Percentiles rank a stretch among this genome's conserved stretches.
Conservation (phyloP, 2,329 filamentous ascomycete species). For the Epichloe bromicola region DNA sequence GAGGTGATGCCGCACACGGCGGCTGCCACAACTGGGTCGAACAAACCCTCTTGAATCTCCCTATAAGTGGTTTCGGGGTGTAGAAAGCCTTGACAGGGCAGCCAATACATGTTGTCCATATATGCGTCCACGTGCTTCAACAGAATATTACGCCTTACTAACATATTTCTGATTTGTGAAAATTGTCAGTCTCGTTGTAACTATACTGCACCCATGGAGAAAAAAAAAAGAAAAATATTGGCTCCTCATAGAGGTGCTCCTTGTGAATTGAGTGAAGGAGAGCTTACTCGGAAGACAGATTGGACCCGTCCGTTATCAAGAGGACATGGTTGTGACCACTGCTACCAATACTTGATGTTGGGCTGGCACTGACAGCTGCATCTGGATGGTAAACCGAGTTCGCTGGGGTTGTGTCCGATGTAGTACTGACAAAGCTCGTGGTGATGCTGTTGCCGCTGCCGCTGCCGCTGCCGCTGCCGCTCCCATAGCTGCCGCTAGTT, state of each 20-base stretch:
- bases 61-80: slow-evolving; percentile 22
- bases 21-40: slow-evolving; percentile 23
- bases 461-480: too few species aligned
- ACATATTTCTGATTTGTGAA: slow-evolving; percentile 15
- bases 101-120: slow-evolving; percentile 24
- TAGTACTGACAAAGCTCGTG: neutral
- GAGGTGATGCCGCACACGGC: slow-evolving; percentile 26
- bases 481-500: neutral
- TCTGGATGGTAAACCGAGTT: slow-evolving; percentile 6
- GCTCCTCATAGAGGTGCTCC: neutral
- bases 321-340: slow-evolving; percentile 8
- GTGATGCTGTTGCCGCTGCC: neutral
- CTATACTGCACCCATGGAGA: neutral
- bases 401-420: slow-evolving; percentile 1
- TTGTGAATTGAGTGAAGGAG: neutral
- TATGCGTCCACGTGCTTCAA: slow-evolving; percentile 25
- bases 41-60: slow-evolving; percentile 22
- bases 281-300: slow-evolving; percentile 18
- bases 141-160: slow-evolving; percentile 23
- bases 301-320: slow-evolving; percentile 13
- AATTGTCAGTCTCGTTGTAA: neutral
- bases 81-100: slow-evolving; percentile 27
- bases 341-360: slow-evolving; percentile 7
- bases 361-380: slow-evolving; percentile 10
- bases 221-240: too few species aligned